Evolutionary conservation across 768 basidiomycete species (phyloP).

Genomic region (Phlebiopsis gigantea): DNA sequence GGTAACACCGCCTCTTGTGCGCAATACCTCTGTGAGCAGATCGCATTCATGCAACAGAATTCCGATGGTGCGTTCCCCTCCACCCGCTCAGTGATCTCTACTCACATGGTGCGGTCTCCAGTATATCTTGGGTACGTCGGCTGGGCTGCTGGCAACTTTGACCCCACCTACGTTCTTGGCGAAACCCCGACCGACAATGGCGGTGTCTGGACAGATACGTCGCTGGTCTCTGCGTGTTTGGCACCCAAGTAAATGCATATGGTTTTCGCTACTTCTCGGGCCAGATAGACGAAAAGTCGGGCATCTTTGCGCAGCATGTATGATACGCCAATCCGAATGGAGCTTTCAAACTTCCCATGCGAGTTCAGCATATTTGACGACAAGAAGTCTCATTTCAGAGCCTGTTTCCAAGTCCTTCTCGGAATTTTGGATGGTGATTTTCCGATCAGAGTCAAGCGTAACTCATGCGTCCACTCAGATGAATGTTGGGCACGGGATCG

Average conservation of each 20-base stretch:
- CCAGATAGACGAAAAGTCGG: neutral
- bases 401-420: too few species aligned
- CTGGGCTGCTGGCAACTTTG: slow-evolving; percentile 59
- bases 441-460: neutral
- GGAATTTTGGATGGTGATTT: too few species aligned
- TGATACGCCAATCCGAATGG: neutral
- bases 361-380: neutral
- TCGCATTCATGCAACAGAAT: slow-evolving; percentile 40
- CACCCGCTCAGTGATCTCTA: neutral
- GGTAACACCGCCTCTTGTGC: slow-evolving; percentile 46
- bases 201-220: slow-evolving; percentile 36
- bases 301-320: neutral
- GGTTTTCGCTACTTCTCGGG: neutral
- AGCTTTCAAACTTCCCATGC: too few species aligned
- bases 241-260: slow-evolving; percentile 8
- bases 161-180: slow-evolving; percentile 29
- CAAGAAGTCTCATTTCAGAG: too few species aligned
- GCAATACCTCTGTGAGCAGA: slow-evolving; percentile 39
- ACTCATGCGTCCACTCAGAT: neutral
- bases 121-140: slow-evolving; percentile 51
- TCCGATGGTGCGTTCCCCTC: slow-evolving; percentile 35
- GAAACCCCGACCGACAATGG: slow-evolving; percentile 27
- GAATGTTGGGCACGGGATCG: neutral
- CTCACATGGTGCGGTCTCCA: neutral
- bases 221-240: slow-evolving; percentile 28